Evolutionary conservation across 371 early-diverging fungal species (phyloP).

Genomic region (Apophysomyces sp.): DNA sequence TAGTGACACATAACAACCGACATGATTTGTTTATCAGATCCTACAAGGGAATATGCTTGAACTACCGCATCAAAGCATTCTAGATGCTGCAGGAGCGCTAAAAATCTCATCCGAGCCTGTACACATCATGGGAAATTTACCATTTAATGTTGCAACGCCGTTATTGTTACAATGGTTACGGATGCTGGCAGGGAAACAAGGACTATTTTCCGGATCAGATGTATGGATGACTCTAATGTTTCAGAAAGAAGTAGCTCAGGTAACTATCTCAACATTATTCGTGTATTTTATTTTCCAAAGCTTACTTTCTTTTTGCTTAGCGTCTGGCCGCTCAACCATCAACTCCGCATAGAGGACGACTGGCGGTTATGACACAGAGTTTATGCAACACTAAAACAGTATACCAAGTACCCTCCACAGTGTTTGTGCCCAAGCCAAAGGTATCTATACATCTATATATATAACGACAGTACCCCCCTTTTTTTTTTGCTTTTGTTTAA

Average conservation of each 20-base stretch:
- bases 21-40: constrained; percentile 18
- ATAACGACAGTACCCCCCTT: no score
- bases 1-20: background rate
- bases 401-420: constrained; percentile 60
- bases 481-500: background rate
- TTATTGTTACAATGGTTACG: constrained; percentile 76
- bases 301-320: constrained; percentile 20
- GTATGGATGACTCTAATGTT: constrained; percentile 85
- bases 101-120: background rate
- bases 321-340: constrained; percentile 62
- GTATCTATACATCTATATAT: constrained; percentile 11
- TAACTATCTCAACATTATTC: constrained; percentile 22
- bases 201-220: constrained; percentile 55
- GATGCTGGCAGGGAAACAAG: constrained; percentile 50
- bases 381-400: constrained; percentile 65
- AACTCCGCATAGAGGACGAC: constrained; percentile 60
- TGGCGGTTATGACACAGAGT: constrained; percentile 76
- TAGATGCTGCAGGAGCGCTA: constrained; percentile 7
- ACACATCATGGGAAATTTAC: constrained; percentile 79
- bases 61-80: constrained; percentile 51
- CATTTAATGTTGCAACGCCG: constrained; percentile 78
- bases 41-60: constrained; percentile 71
- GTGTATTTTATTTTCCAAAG: background rate
- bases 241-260: constrained; percentile 82
- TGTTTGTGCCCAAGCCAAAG: constrained; percentile 77